Conservation (phyloP, 1,284 basidiomycete species). For the Microstroma glucosiphilum region DNA sequence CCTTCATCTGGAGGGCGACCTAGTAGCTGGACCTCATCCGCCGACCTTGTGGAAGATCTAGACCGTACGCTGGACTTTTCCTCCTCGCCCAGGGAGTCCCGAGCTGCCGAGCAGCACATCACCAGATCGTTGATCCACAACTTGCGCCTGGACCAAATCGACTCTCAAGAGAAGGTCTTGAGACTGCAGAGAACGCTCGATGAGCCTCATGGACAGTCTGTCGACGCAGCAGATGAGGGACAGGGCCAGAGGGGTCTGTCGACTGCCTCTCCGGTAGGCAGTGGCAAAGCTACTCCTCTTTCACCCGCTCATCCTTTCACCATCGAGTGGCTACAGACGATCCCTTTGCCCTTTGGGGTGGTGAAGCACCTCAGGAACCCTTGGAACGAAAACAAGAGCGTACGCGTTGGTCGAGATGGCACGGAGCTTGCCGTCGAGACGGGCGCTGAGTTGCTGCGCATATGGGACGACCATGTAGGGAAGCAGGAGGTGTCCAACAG, state of each 20-base stretch:
- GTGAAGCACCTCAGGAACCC: conserved; percentile 78
- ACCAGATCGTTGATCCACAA: conserved; percentile 40
- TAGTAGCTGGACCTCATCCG: too few relatives aligned
- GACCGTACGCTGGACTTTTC: too few relatives aligned
- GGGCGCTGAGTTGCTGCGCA: conserved; percentile 66
- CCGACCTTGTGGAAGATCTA: too few relatives aligned
- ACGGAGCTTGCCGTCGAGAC: conserved; percentile 82
- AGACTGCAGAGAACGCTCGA: conserved; percentile 19
- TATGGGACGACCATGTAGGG: conserved; percentile 59
- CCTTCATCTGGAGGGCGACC: too few relatives aligned
- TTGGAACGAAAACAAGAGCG: conserved; percentile 84
- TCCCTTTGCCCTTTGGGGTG: conserved; percentile 68
- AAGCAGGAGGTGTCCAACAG: background rate
- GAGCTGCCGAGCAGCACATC: conserved; percentile 52
- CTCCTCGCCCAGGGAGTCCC: too few relatives aligned
- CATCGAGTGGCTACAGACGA: conserved; percentile 74
- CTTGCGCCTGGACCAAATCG: conserved; percentile 36
- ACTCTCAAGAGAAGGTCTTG: conserved; percentile 27
- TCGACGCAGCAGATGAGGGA: background rate
- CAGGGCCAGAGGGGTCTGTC: background rate
- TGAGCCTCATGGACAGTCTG: background rate
- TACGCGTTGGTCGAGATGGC: conserved; percentile 80
- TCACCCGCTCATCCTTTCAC: conserved; percentile 72
- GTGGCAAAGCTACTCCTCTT: background rate
- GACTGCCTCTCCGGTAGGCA: background rate